Base-by-base conservation (phyloP, 306 rosid genomes). In the Quercus engelmannii region DNA sequence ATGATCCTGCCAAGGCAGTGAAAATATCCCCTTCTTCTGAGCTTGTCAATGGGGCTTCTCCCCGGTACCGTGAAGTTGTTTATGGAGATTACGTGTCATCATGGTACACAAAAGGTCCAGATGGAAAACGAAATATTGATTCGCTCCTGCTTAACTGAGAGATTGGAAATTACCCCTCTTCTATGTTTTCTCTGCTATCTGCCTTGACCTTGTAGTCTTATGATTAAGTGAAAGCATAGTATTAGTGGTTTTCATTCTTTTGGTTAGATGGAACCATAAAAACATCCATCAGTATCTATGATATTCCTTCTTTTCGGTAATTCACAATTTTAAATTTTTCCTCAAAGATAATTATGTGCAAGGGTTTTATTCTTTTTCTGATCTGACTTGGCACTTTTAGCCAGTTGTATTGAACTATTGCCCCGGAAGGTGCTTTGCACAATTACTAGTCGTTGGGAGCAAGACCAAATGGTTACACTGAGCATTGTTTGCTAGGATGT, bases 81-180 rank as follows among this genome's bases (percentile, higher is more conserved):
- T 95, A 92, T n/a, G 94, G 97, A 43, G 98, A 95, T 69, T 85
- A 86, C 68, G 89, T 85, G 5, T 80, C 81, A 4, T 90, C 94
- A 25, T 91, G 99, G 98, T 92, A 95, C 71, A 87, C 97, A 20
- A 89, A 91, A 62, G 98, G 98, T 59, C 99, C 98, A 0, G 91
- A 80, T 57, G 99, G 99, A 54, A 95, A 88, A 74, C 87, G 99
- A 65, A 92, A 92, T 14, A 73, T 91, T 3, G 97, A 93, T 61
- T 89, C 94, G 11, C 91, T 94, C 75, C 1, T 86, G 76, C 83
- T 90, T 19, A 72, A 84, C 71, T 74, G 28, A 68, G n/a, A 23
- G 72, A 63, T 63, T 28, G 38, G 43, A 15, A 5, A 28, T 1
- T 33, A 4, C 38, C 19, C 30, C n/a, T 0, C 20, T 33, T 33